Percentiles rank a stretch among this genome's conserved stretches.
Evolutionary conservation across 768 basidiomycete species (phyloP).

Genomic region (Russula ochroleuca): DNA sequence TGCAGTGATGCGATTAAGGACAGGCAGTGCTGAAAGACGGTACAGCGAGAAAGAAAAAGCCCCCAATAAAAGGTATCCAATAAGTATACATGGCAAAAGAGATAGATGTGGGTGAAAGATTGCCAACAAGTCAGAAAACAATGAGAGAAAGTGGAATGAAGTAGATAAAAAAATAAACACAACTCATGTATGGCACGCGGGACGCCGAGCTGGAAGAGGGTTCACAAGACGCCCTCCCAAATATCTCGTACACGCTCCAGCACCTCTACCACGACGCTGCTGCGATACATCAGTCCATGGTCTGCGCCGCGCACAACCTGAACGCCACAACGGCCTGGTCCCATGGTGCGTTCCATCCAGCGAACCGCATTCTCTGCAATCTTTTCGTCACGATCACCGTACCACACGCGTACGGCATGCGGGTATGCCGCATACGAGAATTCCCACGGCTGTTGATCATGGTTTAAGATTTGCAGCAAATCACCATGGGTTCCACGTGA

Average conservation of each 20-base stretch:
- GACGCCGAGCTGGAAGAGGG: background rate
- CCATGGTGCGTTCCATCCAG: slow-evolving; percentile 90
- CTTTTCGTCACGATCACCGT: slow-evolving; percentile 89
- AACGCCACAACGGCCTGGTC: slow-evolving; percentile 66
- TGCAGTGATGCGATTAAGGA: slow-evolving; percentile 13
- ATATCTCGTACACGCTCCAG: slow-evolving; percentile 62
- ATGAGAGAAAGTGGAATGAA: slow-evolving; percentile 3
- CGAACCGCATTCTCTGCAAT: slow-evolving; percentile 86
- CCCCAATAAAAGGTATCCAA: slow-evolving; percentile 19
- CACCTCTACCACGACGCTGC: slow-evolving; percentile 80
- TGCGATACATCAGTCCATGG: slow-evolving; percentile 91
- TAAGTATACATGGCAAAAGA: slow-evolving; percentile 23
- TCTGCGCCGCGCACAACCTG: slow-evolving; percentile 84
- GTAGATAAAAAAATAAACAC: slow-evolving; percentile 3
- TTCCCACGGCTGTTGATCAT: slow-evolving; percentile 84
- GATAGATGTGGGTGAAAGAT: slow-evolving; percentile 6
- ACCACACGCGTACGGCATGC: slow-evolving; percentile 80
- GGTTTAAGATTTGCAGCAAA: slow-evolving; percentile 87
- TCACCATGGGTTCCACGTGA: slow-evolving; percentile 88
- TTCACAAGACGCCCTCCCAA: slow-evolving; percentile 31
- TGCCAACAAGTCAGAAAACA: slow-evolving; percentile 4
- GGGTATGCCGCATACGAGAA: slow-evolving; percentile 82
- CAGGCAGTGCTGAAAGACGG: slow-evolving; percentile 13
- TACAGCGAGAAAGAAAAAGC: slow-evolving; percentile 13
- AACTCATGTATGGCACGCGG: background rate